These are phyloP conservation scores for Pythium pyrilobum DNA, from an alignment of 352 stramenopile species.

Conservation along the genomic window DNA sequence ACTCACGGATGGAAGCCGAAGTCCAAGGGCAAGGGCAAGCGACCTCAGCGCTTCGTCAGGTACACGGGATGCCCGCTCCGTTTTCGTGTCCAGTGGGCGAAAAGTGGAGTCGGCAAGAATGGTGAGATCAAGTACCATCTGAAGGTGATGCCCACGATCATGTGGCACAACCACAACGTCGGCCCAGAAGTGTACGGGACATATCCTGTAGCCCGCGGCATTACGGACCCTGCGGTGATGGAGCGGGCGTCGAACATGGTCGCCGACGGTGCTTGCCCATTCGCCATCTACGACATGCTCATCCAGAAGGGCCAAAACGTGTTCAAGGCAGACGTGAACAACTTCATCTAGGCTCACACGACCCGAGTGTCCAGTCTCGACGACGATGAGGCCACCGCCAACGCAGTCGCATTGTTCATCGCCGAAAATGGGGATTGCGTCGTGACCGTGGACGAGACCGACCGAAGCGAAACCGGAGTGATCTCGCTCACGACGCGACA, in stretches of 20 bases:
- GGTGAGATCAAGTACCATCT: not conserved
- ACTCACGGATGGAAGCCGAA: not conserved
- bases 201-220: not conserved
- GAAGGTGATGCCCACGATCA: not conserved
- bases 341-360: not conserved
- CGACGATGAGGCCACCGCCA: not conserved
- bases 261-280: not conserved
- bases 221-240: not conserved
- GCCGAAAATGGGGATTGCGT: not conserved
- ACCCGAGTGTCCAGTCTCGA: not conserved
- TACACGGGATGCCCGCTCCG: not conserved
- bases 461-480: not conserved
- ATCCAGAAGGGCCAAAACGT: not conserved
- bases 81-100: not conserved
- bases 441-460: not conserved
- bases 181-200: not conserved
- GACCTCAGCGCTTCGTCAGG: not conserved
- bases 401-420: not conserved
- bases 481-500: conserved; percentile 1
- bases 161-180: not conserved
- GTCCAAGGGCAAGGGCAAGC: not conserved
- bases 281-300: too few relatives aligned
- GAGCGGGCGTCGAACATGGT: not conserved
- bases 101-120: not conserved
- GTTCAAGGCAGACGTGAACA: not conserved